phyloP scores from a whole-genome alignment of 495 filamentous ascomycete genomes.

The Talaromyces wortmannii region DNA sequence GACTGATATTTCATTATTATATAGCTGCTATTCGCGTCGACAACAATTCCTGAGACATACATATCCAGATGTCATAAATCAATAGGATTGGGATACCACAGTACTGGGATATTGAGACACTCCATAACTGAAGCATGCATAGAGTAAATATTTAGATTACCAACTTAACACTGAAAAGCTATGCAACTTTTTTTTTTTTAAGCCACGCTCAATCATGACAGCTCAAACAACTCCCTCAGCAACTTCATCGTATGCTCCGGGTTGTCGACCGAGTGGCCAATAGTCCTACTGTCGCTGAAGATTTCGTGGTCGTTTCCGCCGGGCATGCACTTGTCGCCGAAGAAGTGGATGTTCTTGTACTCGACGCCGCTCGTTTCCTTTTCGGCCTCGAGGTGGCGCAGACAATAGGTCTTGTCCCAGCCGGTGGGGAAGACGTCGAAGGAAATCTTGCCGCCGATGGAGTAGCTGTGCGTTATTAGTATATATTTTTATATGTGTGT shows the following conservation, averaged over 20 bases:
- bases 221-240: slow-evolving; percentile 71
- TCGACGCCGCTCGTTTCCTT: slow-evolving; percentile 64
- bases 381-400: slow-evolving; percentile 80
- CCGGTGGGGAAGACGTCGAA: slow-evolving; percentile 96
- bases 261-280: slow-evolving; percentile 73
- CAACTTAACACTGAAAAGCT: too few species aligned
- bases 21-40: too few species aligned
- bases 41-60: too few species aligned
- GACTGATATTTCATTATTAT: too few species aligned
- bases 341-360: slow-evolving; percentile 92
- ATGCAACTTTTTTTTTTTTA: too few species aligned
- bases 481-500: slow-evolving; percentile 2
- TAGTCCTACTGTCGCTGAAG: slow-evolving; percentile 68
- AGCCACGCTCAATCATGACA: slow-evolving; percentile 32
- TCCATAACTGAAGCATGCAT: too few species aligned
- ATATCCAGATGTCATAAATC: too few species aligned
- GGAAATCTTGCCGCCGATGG: slow-evolving; percentile 92
- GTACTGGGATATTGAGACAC: too few species aligned
- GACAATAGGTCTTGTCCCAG: slow-evolving; percentile 99
- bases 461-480: slow-evolving; percentile 50
- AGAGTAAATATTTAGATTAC: too few species aligned
- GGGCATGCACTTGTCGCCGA: slow-evolving; percentile 85
- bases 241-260: slow-evolving; percentile 75
- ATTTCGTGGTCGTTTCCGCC: slow-evolving; percentile 98
- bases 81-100: too few species aligned